Conservation (phyloP, 2,329 filamentous ascomycete species). For the Plectosphaerella cucumerina region DNA sequence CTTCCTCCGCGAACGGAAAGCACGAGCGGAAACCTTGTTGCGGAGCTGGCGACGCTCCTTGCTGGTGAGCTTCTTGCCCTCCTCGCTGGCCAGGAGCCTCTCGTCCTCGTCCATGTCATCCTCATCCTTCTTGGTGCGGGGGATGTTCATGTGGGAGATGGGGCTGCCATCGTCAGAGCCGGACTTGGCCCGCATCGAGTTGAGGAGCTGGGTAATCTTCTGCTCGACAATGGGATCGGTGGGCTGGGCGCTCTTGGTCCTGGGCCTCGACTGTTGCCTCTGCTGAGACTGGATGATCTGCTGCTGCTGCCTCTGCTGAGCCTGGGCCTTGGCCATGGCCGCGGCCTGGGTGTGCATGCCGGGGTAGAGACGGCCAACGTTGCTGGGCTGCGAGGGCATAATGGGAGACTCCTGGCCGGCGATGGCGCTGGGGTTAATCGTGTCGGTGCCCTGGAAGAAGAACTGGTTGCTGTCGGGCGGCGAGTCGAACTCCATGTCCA, state of each 20-base stretch:
- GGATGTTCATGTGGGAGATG: constrained; percentile 58
- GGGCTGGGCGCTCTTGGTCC: constrained; percentile 46
- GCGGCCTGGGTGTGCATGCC: constrained; percentile 93
- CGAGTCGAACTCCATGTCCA: constrained; percentile 58
- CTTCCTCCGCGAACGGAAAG: constrained; percentile 97
- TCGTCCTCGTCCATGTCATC: constrained; percentile 99
- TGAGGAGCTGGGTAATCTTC: constrained; percentile 87
- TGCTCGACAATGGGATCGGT: constrained; percentile 77
- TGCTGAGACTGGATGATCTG: constrained; percentile 44
- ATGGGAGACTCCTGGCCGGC: constrained; percentile 53
- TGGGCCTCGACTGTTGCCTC: constrained; percentile 36
- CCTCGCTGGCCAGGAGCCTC: constrained; percentile 87
- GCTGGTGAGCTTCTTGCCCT: constrained; percentile 98
- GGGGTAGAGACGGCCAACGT: constrained; percentile 76
- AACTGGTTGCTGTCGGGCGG: constrained; percentile 52
- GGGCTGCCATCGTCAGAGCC: constrained; percentile 40
- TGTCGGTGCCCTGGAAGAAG: constrained; percentile 53
- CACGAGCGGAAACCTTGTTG: constrained; percentile 97
- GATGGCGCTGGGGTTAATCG: constrained; percentile 70
- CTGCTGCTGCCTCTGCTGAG: constrained; percentile 60
- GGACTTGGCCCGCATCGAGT: constrained; percentile 81
- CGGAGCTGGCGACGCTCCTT: constrained; percentile 96
- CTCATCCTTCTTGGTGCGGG: constrained; percentile 83
- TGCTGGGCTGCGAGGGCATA: constrained; percentile 44
- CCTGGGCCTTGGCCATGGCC: constrained; percentile 68